Percentiles rank a stretch among this genome's conserved stretches.
phyloP scores from a whole-genome alignment of 805 yeast species.

The Spencermartinsiella europaea region DNA sequence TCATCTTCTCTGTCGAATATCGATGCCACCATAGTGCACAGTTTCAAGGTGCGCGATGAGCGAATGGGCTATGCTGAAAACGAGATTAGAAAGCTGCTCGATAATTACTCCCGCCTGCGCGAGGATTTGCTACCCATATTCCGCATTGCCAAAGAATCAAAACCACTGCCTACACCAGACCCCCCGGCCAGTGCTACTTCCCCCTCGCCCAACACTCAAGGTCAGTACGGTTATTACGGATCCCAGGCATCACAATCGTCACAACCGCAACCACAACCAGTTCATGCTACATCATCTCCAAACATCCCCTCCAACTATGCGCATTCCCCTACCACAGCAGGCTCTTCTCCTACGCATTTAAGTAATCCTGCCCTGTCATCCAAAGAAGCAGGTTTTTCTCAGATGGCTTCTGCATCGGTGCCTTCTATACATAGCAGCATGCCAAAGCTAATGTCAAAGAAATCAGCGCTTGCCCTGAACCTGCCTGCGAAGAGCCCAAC shows the following conservation, averaged over 20 bases:
- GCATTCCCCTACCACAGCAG: slow-evolving; percentile 12
- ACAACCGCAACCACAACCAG: too few species aligned
- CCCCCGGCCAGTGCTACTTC: slow-evolving; percentile 21
- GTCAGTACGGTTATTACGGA: neutral
- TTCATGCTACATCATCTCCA: slow-evolving; percentile 10
- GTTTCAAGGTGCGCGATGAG: slow-evolving; percentile 27
- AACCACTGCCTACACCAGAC: slow-evolving; percentile 62
- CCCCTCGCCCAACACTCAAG: slow-evolving; percentile 22
- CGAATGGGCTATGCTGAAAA: slow-evolving; percentile 31
- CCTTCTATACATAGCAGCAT: neutral
- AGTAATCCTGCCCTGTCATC: slow-evolving; percentile 10
- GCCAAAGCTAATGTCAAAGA: neutral
- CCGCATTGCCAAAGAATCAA: slow-evolving; percentile 53
- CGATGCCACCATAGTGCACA: slow-evolving; percentile 8
- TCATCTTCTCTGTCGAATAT: neutral
- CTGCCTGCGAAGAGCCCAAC: neutral
- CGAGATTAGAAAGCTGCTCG: slow-evolving; percentile 42
- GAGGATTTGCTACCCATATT: slow-evolving; percentile 63
- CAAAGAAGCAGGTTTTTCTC: neutral
- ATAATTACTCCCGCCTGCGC: slow-evolving; percentile 51
- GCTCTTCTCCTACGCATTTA: slow-evolving; percentile 13
- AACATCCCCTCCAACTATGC: slow-evolving; percentile 8
- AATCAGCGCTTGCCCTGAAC: neutral
- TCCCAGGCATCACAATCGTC: slow-evolving; percentile 4
- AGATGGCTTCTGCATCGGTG: neutral